These are phyloP conservation scores for Ilyonectria sp. DNA, from an alignment of 2,329 filamentous ascomycete species.

Conservation along the genomic window DNA sequence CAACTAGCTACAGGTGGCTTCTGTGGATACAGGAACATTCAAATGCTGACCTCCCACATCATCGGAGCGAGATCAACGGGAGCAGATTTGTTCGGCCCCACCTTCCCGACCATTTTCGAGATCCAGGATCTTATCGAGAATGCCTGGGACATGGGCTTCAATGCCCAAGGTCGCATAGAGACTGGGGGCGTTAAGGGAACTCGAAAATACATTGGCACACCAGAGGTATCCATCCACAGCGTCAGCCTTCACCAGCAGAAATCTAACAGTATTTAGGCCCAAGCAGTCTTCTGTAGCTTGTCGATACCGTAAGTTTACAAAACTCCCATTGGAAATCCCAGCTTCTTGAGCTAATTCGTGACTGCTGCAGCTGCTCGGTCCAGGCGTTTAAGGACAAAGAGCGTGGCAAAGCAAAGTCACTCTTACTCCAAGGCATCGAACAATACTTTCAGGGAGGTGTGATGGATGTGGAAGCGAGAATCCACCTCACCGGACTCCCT, in stretches of 20 bases:
- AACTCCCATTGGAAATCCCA: not conserved
- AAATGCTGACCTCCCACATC: slow-evolving; percentile 89
- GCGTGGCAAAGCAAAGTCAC: slow-evolving; percentile 61
- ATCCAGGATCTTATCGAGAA: slow-evolving; percentile 90
- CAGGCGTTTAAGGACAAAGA: slow-evolving; percentile 69
- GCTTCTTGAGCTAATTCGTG: slow-evolving; percentile 15
- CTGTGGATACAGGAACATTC: slow-evolving; percentile 95
- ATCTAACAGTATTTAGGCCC: slow-evolving; percentile 67
- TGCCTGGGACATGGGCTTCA: slow-evolving; percentile 91
- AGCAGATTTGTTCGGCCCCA: slow-evolving; percentile 70
- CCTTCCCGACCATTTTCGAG: slow-evolving; percentile 82
- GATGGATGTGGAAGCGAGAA: slow-evolving; percentile 61
- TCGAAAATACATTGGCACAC: slow-evolving; percentile 94
- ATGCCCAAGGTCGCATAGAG: slow-evolving; percentile 80
- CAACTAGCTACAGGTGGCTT: slow-evolving; percentile 76
- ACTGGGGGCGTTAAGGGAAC: slow-evolving; percentile 91
- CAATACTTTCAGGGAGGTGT: slow-evolving; percentile 78
- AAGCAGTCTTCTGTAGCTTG: slow-evolving; percentile 82
- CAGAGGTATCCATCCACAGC: slow-evolving; percentile 73
- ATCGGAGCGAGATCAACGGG: slow-evolving; percentile 71
- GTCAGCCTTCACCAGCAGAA: not conserved
- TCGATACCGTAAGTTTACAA: slow-evolving; percentile 71
- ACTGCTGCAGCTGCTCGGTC: slow-evolving; percentile 68
- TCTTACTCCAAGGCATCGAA: slow-evolving; percentile 79
- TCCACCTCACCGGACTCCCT: slow-evolving; percentile 80